Conservation (phyloP, 176 grass and related monocot species). For the Rhynchospora tenuis region DNA sequence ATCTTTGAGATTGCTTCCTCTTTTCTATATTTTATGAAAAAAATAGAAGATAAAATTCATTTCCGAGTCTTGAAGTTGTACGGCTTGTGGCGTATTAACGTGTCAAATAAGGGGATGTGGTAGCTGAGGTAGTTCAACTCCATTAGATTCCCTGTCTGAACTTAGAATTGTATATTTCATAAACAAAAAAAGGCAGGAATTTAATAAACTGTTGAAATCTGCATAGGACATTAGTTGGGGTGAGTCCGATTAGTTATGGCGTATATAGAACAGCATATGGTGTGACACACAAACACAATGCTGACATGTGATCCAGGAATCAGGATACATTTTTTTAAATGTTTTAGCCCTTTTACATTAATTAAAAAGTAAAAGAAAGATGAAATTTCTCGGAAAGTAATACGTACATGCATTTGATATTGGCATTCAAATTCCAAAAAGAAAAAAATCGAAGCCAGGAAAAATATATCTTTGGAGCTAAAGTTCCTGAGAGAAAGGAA, state of each 20-base stretch:
- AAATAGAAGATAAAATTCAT: neutral
- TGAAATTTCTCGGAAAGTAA: neutral
- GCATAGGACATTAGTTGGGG: neutral
- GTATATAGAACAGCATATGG: neutral
- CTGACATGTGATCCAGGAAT: neutral
- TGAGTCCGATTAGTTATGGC: neutral
- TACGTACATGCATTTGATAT: neutral
- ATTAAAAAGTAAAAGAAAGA: neutral
- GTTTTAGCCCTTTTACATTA: neutral
- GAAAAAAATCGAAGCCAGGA: neutral
- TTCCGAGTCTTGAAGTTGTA: neutral
- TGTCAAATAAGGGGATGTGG: neutral
- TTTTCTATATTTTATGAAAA: neutral
- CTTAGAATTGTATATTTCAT: conserved; percentile 1
- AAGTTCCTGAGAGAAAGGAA: neutral
- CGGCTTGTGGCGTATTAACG: neutral
- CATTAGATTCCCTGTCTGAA: conserved; percentile 3
- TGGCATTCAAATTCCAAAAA: neutral
- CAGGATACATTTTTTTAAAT: no score
- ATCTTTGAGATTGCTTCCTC: neutral
- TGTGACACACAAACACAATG: neutral
- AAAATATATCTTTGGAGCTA: neutral
- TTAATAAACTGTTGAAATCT: neutral
- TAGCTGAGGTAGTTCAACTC: conserved; percentile 23
- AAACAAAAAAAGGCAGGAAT: neutral